Evolutionary conservation across 2,329 filamentous ascomycete species (phyloP), one percentile per base, ranked within the genome.

Genomic region (Colletotrichum paranaense): DNA sequence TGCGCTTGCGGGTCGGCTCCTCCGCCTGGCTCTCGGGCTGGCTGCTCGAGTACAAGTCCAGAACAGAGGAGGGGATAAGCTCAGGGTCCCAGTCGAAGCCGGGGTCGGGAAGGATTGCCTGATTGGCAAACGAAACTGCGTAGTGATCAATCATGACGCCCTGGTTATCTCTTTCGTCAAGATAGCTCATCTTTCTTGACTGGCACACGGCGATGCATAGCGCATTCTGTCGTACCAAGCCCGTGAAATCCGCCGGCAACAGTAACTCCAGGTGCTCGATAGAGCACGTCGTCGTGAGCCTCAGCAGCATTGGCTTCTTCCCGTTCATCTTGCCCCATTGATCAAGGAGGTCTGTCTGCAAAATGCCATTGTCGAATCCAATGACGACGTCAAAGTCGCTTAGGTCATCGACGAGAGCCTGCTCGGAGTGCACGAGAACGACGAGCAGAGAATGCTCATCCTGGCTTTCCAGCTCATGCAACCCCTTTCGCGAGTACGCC

Each of bases 181-280:
- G 72, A 7, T 73, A 60, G 6, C 76, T 49, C 16, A 78, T 77
- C 30, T 74, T 76, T 76, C 79, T 80, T 35, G 79, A 79, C 58
- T 79, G 80, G 9, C 77, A 78, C 24, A 82, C 70, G 52, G 79
- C 78, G 24, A 80, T 75, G 30, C 86, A 76, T 1, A 87, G 80
- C 2, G 84, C 82, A 64, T 85, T 88, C 71, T 86, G 88, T 19
- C 86, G 84, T 75, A 90, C 87, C 6, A 89, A 68, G 0, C 78
- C 74, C n/a, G 83, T 80, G 63, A 85, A 74, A 5, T 79, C 76
- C 2, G 82, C 79, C 1, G 82, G 81, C 30, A 90, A 80, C 19
- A 85, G 82, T 62, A 87, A 79, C 69, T 87, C 86, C 55, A 91
- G 83, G 72, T 91, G 89, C 78, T 91, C 89, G 49, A 91, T 84